These are phyloP conservation scores for Luffa acutangula DNA, from an alignment of 306 rosid genomes.

Conservation along the genomic window DNA sequence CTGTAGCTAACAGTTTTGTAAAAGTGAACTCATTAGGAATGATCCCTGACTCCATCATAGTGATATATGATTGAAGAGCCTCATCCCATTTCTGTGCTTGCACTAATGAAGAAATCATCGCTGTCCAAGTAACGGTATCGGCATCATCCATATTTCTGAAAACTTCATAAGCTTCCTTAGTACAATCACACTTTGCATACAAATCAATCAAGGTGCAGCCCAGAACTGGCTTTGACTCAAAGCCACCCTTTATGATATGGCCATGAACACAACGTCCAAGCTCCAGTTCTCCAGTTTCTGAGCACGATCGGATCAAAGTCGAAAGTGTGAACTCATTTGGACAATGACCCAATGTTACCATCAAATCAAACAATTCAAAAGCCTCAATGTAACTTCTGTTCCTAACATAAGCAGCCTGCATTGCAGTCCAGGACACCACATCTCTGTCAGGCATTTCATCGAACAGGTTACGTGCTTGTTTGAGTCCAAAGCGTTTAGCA, in stretches of 20 bases:
- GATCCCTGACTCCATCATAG: conserved; percentile 33
- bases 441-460: conserved; percentile 68
- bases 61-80: conserved; percentile 28
- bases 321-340: conserved; percentile 56
- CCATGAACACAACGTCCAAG: conserved; percentile 36
- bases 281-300: conserved; percentile 30
- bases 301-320: conserved; percentile 39
- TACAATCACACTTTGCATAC: conserved; percentile 32
- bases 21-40: conserved; percentile 56
- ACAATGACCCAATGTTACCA: conserved; percentile 27
- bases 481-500: conserved; percentile 44
- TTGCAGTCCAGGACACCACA: conserved; percentile 59
- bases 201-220: conserved; percentile 39
- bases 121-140: conserved; percentile 53
- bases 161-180: conserved; percentile 26
- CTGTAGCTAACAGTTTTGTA: conserved; percentile 34
- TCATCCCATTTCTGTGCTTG: conserved; percentile 38
- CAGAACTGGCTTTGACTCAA: conserved; percentile 32
- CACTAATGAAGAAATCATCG: conserved; percentile 48
- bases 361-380: conserved; percentile 33
- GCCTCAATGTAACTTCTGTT: conserved; percentile 30
- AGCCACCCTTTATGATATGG: conserved; percentile 44
- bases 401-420: conserved; percentile 42
- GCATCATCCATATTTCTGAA: conserved; percentile 27
- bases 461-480: conserved; percentile 39